Evolutionary conservation across 2,329 filamentous ascomycete genomes (phyloP), one percentile per base, ranked within the genome.

Genomic region (Cordyceps cateniannulata): DNA sequence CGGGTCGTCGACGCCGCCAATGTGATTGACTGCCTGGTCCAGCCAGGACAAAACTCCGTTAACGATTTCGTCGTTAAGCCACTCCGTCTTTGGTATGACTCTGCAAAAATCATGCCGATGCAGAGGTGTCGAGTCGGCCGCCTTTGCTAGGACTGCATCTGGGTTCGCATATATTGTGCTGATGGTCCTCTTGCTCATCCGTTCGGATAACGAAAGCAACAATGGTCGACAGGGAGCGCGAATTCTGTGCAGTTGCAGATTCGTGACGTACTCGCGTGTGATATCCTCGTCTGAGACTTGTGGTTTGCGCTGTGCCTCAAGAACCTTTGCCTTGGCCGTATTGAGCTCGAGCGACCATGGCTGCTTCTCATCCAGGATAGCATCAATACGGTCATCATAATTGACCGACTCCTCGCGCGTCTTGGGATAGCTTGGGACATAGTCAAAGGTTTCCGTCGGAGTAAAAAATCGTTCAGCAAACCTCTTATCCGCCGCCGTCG

Each of bases 41-140:
- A 91, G 74, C 68, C 84, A 82, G 29, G 80, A 73, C 27, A 91
- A 77, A 52, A 84, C 83, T 16, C 83, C 83, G 66, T 91, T 90
- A 66, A 93, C 83, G 55, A 89, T 83, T 66, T 90, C 86, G 70
- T 93, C 90, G 64, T 93, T 92, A 7, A 93, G 79, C 89, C 89
- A 93, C 29, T 77, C 78, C 0, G 73, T 77, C 9, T 75, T 71
- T 20, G 77, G 76, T 18, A 87, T 77, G 8, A 92, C 73, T 51
- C 81, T 87, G n/a, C 74, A 76, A 66, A 91, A 87, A 68, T 90
- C 87, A 57, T 84, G 81, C 7, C 68, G 69, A 32, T 68, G 67
- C 18, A 90, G 72, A 14, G 81, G 75, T 3, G 76, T 76, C 1
- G 81, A 79, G 63, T 82, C 81, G 7, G 74, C 72, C 10, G 81